phyloP scores from a whole-genome alignment of 2,329 filamentous ascomycete species.

The Myriosclerotinia scirpicola region DNA sequence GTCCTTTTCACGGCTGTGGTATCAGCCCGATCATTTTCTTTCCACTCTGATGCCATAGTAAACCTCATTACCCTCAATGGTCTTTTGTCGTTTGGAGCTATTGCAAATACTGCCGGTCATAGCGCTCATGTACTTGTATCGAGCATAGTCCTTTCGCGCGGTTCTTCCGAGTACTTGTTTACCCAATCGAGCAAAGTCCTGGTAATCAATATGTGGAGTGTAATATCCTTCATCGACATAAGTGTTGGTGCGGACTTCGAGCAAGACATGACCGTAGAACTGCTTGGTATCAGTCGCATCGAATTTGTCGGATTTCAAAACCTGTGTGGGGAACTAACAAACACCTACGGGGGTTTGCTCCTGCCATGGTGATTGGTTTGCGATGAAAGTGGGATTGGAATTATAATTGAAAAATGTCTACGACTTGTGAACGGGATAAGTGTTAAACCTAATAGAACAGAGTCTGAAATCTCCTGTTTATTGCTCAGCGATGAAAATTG shows the following conservation, averaged over 20 bases:
- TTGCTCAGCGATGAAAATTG: background rate
- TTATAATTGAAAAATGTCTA: background rate
- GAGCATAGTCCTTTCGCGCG: background rate
- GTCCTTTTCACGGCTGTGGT: background rate
- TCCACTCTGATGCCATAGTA: background rate
- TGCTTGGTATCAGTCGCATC: background rate
- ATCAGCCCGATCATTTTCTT: background rate
- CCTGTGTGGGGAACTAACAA: background rate
- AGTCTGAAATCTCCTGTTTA: background rate
- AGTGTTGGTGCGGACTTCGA: background rate
- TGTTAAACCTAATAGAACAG: background rate
- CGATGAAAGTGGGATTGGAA: background rate
- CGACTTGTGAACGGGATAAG: no score
- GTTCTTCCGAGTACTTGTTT: background rate
- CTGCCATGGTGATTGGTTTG: background rate
- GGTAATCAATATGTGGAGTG: background rate
- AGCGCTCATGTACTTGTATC: conserved; percentile 2
- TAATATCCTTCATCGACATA: background rate
- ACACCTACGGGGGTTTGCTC: background rate
- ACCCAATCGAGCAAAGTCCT: background rate
- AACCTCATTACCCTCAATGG: background rate
- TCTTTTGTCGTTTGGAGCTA: background rate
- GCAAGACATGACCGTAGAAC: background rate
- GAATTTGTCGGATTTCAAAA: background rate
- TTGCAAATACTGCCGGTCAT: background rate